A percentile compares a stretch with the other conserved stretches of the same genome.
Conservation (phyloP, 2,329 filamentous ascomycete species). For the Lecanosticta acicola region DNA sequence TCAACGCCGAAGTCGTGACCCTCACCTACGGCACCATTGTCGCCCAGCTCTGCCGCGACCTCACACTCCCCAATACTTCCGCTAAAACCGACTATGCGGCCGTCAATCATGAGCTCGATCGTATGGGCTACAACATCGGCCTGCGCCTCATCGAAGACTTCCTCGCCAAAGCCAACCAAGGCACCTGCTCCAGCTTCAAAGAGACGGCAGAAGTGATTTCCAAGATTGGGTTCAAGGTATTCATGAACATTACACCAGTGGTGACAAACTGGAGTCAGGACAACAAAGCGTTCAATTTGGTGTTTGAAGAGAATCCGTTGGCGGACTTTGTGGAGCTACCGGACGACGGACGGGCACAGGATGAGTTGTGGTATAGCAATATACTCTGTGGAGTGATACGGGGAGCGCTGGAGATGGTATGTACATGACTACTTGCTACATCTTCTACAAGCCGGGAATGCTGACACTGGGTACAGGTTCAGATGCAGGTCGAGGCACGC, state of each 20-base stretch:
- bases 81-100: constrained; percentile 83
- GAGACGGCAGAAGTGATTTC: constrained; percentile 97
- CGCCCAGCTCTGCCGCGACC: constrained; percentile 92
- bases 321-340: constrained; percentile 97
- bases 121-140: constrained; percentile 99
- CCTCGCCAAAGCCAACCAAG: constrained; percentile 86
- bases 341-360: constrained; percentile 89
- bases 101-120: constrained; percentile 96
- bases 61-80: constrained; percentile 38
- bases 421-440: constrained; percentile 15
- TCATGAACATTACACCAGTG: constrained; percentile 89
- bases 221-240: constrained; percentile 99
- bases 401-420: constrained; percentile 90
- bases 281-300: constrained; percentile 90
- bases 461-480: too few relatives aligned
- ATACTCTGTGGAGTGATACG: constrained; percentile 89
- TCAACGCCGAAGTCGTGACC: constrained; percentile 95
- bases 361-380: constrained; percentile 98
- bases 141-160: constrained; percentile 95
- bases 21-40: constrained; percentile 98
- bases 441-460: too few relatives aligned
- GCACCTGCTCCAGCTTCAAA: constrained; percentile 83
- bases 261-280: constrained; percentile 95
- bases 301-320: constrained; percentile 95
- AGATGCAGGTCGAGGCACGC: constrained; percentile 97